Evolutionary conservation across 345 rosid species (phyloP), one percentile per base, ranked within the genome.

Genomic region (Citrus mangshanensis): DNA sequence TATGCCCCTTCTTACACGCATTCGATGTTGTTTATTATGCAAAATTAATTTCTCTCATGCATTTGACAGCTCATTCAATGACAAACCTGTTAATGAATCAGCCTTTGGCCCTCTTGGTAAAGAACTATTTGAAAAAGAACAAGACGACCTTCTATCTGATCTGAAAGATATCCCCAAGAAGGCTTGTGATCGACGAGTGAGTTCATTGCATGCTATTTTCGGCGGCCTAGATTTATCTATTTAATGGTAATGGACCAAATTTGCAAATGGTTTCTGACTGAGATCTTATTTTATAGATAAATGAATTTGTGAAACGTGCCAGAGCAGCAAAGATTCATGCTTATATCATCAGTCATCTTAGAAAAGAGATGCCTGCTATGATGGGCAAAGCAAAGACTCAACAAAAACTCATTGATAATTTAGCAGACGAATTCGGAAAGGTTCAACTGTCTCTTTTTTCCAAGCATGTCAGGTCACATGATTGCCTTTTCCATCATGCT

Each of bases 261-360:
- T 67, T 35, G 42, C 46, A 25, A 56, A 72, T 35, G 37, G 38
- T 30, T 25, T 69, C 27, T 77, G 22, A 78, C 62, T 46, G 58
- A 63, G 51, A 49, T 71, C 77, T 37, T 67, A 79, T 66, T 24
- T 72, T 22, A 73, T 82, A 94, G 99, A 94, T 96, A 60, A 96
- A 94, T 19, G 99, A 96, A 83, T 96, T 96, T 82, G 97, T 93
- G 79, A 96, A 94, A 80, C 92, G 99, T 64, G 98, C 98, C 38
- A 87, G 98, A 87, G 98, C 99, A 72, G 98, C 95, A 27, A 91
- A 91, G 89, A 96, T 96, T 71, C 98, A 96, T 84, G 94, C 99
- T 21, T 88, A 88, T 78, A 93, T 94, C 65, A 90, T 96, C 69
- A 86, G 98, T 80, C 93, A 96, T 89, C 93, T 96, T 35, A 94